Evolutionary conservation across 2,329 filamentous ascomycete species (phyloP), one percentile per base, ranked within the genome.

Genomic region (Fusarium paranaense): DNA sequence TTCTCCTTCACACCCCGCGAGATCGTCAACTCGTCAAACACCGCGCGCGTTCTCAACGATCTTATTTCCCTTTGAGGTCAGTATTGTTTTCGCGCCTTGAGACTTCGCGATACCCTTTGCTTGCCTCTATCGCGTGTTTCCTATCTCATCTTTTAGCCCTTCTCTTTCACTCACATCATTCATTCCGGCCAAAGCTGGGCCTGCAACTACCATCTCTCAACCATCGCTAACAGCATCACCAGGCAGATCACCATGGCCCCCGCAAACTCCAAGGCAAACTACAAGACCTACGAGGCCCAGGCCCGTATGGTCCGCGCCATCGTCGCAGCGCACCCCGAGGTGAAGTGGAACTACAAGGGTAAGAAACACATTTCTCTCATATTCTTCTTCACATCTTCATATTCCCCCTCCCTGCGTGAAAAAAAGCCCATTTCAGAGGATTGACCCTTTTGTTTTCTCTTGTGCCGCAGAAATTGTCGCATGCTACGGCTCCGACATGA

Each of bases 301-400:
- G 86, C 87, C 22, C 89, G 90, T 54, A 87, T 92, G 38, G 83
- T 92, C 4, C 87, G 89, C 2, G 90, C 90, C 6, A 87, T 92
- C 27, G 82, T 92, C 1, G 90, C 90, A 0, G 88, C 89, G 4
- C 86, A 89, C 63, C 87, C 87, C 0, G 83, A 83, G 0, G 77
- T 88, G 0, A 89, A 87, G 70, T 87, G 91, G 62, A 89, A 92
- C 79, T 91, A 89, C 80, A 89, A 87, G 77, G 89, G 90, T 92
- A 86, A 83, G 88, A 76, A 45, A 20, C 9, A 32, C 52, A 54
- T 10, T 38, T 67, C 42, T 27, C 27, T 25, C 16, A 38, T 45
- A 18, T 47, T 47, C 40, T 32, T 64, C 38, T 27, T 20, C 40
- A 6, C 4, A 45, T 50, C 45, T 50, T 9, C 9, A 16, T 10